Evolutionary conservation across 2,329 filamentous ascomycete genomes (phyloP).

Genomic region (Phaeosphaeriaceae sp.): DNA sequence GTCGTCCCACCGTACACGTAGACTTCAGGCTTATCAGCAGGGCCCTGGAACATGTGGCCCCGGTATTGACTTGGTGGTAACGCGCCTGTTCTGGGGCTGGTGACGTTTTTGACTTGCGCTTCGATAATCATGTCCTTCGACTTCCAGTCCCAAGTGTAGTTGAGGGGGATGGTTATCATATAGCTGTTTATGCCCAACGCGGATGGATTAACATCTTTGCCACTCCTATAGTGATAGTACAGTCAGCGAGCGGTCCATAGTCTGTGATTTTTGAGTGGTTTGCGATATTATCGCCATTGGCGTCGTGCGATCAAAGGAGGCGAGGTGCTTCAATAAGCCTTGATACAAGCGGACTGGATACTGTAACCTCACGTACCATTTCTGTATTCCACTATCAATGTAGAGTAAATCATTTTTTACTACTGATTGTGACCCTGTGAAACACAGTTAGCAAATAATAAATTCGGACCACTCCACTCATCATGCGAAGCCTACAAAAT

Average conservation of each 20-base stretch:
- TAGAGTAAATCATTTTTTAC: conserved; percentile 29
- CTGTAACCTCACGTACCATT: conserved; percentile 7
- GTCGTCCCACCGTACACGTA: conserved; percentile 29
- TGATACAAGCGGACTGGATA: background rate
- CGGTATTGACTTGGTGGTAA: conserved; percentile 27
- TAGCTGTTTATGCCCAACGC: conserved; percentile 20
- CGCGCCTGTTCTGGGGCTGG: conserved; percentile 24
- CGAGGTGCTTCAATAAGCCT: no score
- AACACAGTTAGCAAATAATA: background rate
- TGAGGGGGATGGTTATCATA: conserved; percentile 25
- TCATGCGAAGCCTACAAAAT: no score
- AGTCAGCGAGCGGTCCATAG: background rate
- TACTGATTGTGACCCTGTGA: conserved; percentile 17
- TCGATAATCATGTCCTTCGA: conserved; percentile 16
- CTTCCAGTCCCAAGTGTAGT: conserved; percentile 32
- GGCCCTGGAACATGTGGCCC: conserved; percentile 34
- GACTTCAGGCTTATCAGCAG: conserved; percentile 13
- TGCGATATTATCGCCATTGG: no score
- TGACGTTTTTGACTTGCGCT: conserved; percentile 21
- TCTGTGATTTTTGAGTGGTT: background rate
- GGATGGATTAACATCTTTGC: conserved; percentile 17
- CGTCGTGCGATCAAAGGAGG: no score
- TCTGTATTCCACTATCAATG: conserved; percentile 33
- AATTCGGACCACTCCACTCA: background rate
- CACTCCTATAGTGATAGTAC: background rate